Base-by-base conservation (phyloP, 1,284 basidiomycete genomes). In the Melanopsichium pennsylvanicum region DNA sequence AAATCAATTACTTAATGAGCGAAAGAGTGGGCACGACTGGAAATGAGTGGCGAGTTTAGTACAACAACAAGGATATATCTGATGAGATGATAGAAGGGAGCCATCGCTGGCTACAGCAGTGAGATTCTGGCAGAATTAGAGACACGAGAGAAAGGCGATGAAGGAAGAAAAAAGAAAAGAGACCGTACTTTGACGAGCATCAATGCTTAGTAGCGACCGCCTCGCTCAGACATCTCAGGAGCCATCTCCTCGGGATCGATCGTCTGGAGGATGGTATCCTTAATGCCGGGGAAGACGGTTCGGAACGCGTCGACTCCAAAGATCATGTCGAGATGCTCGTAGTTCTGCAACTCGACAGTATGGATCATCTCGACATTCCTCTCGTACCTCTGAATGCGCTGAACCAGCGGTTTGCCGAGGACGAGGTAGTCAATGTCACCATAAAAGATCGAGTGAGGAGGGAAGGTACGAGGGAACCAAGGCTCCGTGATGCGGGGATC, bases 301-400 rank as follows among this genome's bases (percentile, higher is more conserved):
- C 76, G 52, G 60, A 64, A 75, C 7, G 76, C 74, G 31, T 80
- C 79, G 29, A 74, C 68, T 23, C 77, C 78, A 39, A 76, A 70
- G 43, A 79, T 76, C 61, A 78, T 70, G 56, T 80, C 78, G 42
- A 78, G 71, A 49, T 80, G 76, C 48, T 79, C 76, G 54, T 77
- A 79, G 44, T 76, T 76, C 34, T 78, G 73, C 18, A 80, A 54
- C 48, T 78, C 79, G 26, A 80, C 71, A 18, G 73, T 75, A 55
- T 80, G 77, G 25, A 80, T 72, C 57, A 80, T 77, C 47, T 78
- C 70, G 29, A 80, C 62, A 44, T 80, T 79, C 39, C 23, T 60
- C 66, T 80, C 79, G 58, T 74, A 63, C 5, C 60, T 34, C 48
- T 76, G 54, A 35, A 80, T 63, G 22, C 79, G 73, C 35, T 79